These are phyloP conservation scores for Pythium scleroteichum DNA, from an alignment of 352 stramenopile genomes.

Conservation along the genomic window DNA sequence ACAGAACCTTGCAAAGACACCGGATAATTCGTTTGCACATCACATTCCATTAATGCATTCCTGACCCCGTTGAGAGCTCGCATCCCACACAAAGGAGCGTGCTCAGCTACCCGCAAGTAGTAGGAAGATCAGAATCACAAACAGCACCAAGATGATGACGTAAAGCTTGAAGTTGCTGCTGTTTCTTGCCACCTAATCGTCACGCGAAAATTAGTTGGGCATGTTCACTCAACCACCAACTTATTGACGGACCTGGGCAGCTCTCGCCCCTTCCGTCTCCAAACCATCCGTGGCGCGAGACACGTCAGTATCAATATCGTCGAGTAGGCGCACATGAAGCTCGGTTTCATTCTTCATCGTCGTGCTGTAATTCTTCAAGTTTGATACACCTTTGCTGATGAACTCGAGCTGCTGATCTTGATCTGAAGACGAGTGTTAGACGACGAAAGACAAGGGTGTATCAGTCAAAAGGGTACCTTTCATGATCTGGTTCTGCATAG, in stretches of 20 bases:
- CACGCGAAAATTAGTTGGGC: neutral
- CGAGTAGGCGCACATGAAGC: conserved; percentile 85
- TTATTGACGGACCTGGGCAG: conserved; percentile 38
- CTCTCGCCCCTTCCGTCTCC: conserved; percentile 75
- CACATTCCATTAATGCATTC: conserved; percentile 3
- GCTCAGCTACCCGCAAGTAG: conserved; percentile 58
- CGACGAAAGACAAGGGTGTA: neutral
- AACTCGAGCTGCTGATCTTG: conserved; percentile 86
- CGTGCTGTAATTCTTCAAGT: conserved; percentile 83
- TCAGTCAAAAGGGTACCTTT: conserved; percentile 42
- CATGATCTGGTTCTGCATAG: conserved; percentile 91
- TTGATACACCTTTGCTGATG: conserved; percentile 80
- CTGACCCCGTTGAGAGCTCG: too few relatives aligned
- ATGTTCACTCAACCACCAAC: neutral
- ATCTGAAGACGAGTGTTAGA: conserved; percentile 33
- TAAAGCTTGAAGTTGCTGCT: conserved; percentile 95
- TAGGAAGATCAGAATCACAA: conserved; percentile 88
- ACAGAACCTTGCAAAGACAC: conserved; percentile 1
- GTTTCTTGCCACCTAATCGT: conserved; percentile 86
- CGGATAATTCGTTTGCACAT: too few relatives aligned
- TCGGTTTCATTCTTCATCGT: conserved; percentile 90
- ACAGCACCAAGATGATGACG: conserved; percentile 86
- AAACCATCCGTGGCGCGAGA: conserved; percentile 83
- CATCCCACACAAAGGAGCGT: neutral
- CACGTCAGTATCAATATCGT: conserved; percentile 89